Evolutionary conservation across 1,284 basidiomycete species (phyloP), one percentile per base, ranked within the genome.

Genomic region (Malassezia nana): DNA sequence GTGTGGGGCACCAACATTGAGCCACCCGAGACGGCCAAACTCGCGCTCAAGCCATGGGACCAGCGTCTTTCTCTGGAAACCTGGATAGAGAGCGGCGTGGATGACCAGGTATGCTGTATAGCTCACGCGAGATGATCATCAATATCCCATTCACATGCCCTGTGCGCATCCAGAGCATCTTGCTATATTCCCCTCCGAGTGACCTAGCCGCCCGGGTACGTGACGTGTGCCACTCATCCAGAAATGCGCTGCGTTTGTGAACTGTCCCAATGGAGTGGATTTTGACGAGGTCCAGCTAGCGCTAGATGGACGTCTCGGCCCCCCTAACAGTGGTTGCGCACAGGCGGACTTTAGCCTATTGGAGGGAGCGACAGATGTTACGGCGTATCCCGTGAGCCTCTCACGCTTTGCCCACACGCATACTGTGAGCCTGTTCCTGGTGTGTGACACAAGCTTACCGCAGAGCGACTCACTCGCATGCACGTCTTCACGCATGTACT

Each of bases 21-120:
- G 13, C 65, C 63, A 13, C 70, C 70, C 16, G 69, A 69, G 40
- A 57, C 59, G 1, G 67, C 65, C 13, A 65, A 61, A 31, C 55
- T 56, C 18, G 65, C 65, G 42, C 62, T 71, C 61, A 72, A 71
- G 52, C 70, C 69, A 3, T 72, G 70, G 70, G 55, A 71, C 48
- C 46, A 64, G 42, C 58, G 68, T 16, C 51, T 63, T 16, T 54
- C 63, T 6, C 45, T 61, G 6, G 52, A 58, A 0, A 53, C 48
- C n/a, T 68, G 45, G 31, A 59, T 62, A 4, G 67, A 72, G 53
- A 69, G 66, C 50, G 65, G 65, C 35, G 69, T 69, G 28, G 69
- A 72, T 45, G 69, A 71, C 51, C 65, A 68, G 59, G 64, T 61
- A 29, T 10, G 59, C 26, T 7, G 5, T 8, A 5, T 12, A n/a